A percentile compares a stretch with the other conserved stretches of the same genome.
phyloP scores from a whole-genome alignment of 1,284 basidiomycete species.

The Ustilago shanxiensis region DNA sequence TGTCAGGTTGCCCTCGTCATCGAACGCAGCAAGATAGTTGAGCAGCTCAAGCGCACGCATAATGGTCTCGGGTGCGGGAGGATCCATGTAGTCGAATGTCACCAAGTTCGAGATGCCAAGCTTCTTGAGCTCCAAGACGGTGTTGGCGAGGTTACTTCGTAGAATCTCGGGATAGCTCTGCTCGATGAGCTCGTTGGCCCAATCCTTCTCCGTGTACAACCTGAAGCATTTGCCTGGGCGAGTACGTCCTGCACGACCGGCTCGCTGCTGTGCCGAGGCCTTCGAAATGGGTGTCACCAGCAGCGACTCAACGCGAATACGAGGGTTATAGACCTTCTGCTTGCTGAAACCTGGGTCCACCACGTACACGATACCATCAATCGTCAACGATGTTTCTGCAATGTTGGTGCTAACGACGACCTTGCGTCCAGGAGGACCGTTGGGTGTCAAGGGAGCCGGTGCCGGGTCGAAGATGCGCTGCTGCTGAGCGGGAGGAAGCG shows the following conservation, averaged over 20 bases:
- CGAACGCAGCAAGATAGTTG: constrained; percentile 90
- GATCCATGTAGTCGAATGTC: constrained; percentile 83
- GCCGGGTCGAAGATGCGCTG: constrained; percentile 93
- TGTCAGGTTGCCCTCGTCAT: constrained; percentile 94
- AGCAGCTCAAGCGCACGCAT: constrained; percentile 97
- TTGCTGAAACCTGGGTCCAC: constrained; percentile 98
- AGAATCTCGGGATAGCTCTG: constrained; percentile 97
- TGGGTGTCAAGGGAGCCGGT: constrained; percentile 76
- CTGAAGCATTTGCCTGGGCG: constrained; percentile 97
- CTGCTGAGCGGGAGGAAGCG: constrained; percentile 90
- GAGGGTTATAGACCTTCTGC: constrained; percentile 96
- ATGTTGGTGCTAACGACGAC: constrained; percentile 97
- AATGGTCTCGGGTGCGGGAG: constrained; percentile 88
- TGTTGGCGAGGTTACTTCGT: constrained; percentile 85
- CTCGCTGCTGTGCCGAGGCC: constrained; percentile 93
- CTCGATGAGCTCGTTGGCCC: constrained; percentile 86
- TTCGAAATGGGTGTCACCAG: constrained; percentile 96
- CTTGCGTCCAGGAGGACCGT: constrained; percentile 88
- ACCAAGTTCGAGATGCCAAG: constrained; percentile 78
- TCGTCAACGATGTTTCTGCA: constrained; percentile 96
- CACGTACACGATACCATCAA: constrained; percentile 98
- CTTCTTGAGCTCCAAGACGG: constrained; percentile 93
- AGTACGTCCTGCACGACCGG: constrained; percentile 95
- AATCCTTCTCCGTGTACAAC: constrained; percentile 96
- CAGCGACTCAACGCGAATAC: constrained; percentile 94